A percentile compares a stretch with the other conserved stretches of the same genome.
phyloP scores from a whole-genome alignment of 192 early-diverging fungal species.

The Backusella westeae region DNA sequence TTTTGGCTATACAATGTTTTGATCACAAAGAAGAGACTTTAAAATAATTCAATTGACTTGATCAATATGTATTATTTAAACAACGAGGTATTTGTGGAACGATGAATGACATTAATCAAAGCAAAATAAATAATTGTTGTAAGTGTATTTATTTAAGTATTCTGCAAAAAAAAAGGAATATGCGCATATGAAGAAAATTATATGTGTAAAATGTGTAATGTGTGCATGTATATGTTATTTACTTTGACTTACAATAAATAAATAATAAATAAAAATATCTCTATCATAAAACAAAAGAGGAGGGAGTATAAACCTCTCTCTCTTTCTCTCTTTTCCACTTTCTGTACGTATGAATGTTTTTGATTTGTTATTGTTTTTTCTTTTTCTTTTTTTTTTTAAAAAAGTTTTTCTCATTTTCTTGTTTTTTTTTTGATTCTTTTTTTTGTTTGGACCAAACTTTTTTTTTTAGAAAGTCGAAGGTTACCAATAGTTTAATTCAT shows the following conservation, averaged over 20 bases:
- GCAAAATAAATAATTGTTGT: no score
- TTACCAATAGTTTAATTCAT: not conserved
- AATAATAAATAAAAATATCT: not conserved
- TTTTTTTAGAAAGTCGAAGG: no score
- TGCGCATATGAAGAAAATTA: not conserved
- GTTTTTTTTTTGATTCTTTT: not conserved
- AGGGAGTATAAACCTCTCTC: not conserved
- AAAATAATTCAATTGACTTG: no score
- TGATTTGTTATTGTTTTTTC: not conserved
- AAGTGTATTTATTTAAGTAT: not conserved
- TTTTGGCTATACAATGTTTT: no score
- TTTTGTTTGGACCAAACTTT: not conserved
- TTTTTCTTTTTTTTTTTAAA: not conserved
- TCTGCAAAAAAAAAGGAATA: not conserved
- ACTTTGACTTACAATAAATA: slow-evolving; percentile 2
- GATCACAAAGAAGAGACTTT: no score
- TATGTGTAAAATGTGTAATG: not conserved
- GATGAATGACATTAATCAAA: no score
- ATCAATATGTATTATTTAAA: no score
- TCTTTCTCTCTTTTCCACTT: not conserved
- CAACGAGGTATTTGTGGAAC: no score
- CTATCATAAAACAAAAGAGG: not conserved
- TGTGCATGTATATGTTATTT: not conserved
- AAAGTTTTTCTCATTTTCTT: not conserved
- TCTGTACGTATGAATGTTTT: not conserved